Conservation (phyloP, 495 filamentous ascomycete species). For the Evernia prunastri region DNA sequence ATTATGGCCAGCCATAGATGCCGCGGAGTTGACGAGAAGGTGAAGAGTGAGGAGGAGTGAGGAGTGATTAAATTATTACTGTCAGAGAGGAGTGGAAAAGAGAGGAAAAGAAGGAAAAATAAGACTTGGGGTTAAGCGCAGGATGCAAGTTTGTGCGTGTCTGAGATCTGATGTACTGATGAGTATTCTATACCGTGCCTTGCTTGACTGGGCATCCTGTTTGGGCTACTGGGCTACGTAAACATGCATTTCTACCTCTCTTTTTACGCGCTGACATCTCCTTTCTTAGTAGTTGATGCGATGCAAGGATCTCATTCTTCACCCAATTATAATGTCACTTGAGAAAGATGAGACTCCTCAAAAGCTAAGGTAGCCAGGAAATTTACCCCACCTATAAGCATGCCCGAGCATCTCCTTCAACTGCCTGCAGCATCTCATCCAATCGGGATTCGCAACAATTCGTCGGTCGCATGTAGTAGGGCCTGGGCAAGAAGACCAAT, state of each 20-base stretch:
- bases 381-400: constrained; percentile 3
- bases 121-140: not conserved
- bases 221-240: not conserved
- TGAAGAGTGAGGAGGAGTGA: not conserved
- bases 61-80: too few relatives aligned
- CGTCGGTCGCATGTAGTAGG: not conserved
- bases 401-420: not conserved
- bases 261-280: not conserved
- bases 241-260: not conserved
- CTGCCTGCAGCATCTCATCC: not conserved
- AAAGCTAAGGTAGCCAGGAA: not conserved
- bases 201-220: not conserved
- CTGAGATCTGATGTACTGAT: too few relatives aligned
- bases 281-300: not conserved
- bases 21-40: not conserved
- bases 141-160: not conserved
- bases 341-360: not conserved
- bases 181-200: too few relatives aligned
- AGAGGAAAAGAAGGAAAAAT: too few relatives aligned
- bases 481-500: too few relatives aligned
- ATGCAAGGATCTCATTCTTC: not conserved
- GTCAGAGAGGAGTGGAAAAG: too few relatives aligned
- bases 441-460: not conserved
- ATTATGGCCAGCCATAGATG: too few relatives aligned
- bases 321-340: not conserved